Evolutionary conservation across 768 basidiomycete genomes (phyloP).

Genomic region (Tulasnella sp.): DNA sequence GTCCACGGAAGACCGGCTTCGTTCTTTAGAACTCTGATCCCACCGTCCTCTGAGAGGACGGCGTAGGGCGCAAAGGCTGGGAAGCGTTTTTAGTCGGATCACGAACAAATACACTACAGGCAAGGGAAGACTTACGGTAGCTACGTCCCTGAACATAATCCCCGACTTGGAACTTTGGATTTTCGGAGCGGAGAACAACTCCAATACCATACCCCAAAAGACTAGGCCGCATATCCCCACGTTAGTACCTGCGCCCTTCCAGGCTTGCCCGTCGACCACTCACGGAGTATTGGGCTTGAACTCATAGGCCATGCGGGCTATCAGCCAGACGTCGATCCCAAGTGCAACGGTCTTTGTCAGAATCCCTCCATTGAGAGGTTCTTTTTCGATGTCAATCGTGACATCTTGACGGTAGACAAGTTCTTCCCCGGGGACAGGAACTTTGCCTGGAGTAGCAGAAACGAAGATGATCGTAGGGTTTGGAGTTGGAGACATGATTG

Average conservation of each 20-base stretch:
- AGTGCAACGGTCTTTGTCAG: slow-evolving; percentile 10
- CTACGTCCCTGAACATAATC: background rate
- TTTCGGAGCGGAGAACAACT: slow-evolving; percentile 13
- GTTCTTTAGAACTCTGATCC: slow-evolving; percentile 34
- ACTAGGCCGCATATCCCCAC: background rate
- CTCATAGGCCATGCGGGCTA: background rate
- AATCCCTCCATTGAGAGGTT: slow-evolving; percentile 12
- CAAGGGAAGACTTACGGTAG: background rate
- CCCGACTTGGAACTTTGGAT: background rate
- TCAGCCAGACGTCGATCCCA: slow-evolving; percentile 1
- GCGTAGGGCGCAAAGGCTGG: slow-evolving; percentile 40
- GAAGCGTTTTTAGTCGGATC: background rate
- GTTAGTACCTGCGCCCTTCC: background rate
- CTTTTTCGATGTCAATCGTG: slow-evolving; percentile 8
- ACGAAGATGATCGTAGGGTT: background rate
- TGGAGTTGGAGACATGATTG: background rate
- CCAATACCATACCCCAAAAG: background rate
- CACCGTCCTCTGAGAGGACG: slow-evolving; percentile 22
- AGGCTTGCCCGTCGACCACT: background rate
- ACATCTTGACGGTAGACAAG: background rate
- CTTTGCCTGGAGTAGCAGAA: no score
- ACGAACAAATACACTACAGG: background rate
- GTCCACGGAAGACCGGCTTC: slow-evolving; percentile 43
- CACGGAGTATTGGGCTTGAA: background rate
- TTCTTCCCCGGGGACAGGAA: background rate